phyloP scores from a whole-genome alignment of 768 basidiomycete genomes.

The Pluteus cervinus region DNA sequence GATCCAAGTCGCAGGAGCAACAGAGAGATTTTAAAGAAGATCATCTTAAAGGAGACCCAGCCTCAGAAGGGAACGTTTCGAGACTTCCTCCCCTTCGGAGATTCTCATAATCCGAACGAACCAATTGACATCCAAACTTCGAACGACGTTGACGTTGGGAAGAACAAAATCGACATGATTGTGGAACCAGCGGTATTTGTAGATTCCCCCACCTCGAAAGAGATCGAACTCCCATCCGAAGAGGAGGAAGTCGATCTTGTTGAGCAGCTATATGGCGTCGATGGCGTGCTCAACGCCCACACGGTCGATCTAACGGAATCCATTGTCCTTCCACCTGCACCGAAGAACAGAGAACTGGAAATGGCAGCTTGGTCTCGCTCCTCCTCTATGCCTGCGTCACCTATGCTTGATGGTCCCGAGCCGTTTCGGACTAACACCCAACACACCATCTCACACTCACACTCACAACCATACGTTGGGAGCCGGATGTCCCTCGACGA shows the following conservation, averaged over 20 bases:
- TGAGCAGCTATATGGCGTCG: constrained; percentile 87
- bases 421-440: neutral
- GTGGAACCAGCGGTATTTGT: constrained; percentile 7
- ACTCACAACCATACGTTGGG: neutral
- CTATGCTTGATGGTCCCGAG: constrained; percentile 1
- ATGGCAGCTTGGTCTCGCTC: constrained; percentile 76
- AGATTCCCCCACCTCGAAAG: constrained; percentile 16
- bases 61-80: constrained; percentile 50
- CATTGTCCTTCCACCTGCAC: constrained; percentile 73
- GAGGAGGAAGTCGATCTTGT: constrained; percentile 95
- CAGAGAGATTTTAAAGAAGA: constrained; percentile 77
- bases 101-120: no score
- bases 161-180: constrained; percentile 14
- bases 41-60: constrained; percentile 61
- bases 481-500: constrained; percentile 80
- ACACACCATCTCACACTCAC: neutral
- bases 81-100: constrained; percentile 47
- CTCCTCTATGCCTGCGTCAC: constrained; percentile 16
- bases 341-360: constrained; percentile 87
- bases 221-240: constrained; percentile 25
- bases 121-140: no score
- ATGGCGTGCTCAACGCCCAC: constrained; percentile 63
- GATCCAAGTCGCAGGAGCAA: constrained; percentile 80
- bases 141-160: constrained; percentile 23
- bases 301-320: constrained; percentile 79